Evolutionary conservation across 1,284 basidiomycete species (phyloP), one percentile per base, ranked within the genome.

Genomic region (Agroathelia rolfsii): DNA sequence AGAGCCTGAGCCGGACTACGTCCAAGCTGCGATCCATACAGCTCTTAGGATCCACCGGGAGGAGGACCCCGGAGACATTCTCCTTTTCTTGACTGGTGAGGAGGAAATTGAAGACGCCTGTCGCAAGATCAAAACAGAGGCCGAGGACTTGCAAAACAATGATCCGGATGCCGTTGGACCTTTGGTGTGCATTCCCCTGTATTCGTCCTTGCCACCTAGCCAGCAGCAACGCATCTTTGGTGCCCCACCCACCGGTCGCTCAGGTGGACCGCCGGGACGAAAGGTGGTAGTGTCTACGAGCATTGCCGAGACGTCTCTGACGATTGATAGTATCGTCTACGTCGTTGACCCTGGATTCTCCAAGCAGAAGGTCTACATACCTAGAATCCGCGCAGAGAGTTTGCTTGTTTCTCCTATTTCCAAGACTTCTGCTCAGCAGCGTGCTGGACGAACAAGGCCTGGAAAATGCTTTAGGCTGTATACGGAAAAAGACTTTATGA

Each of bases 41-140:
- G 93, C 95, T 17, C 66, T 97, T 35, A 95, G 93, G 84, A 97
- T 99, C 29, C 94, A 98, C 52, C 80, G 94, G 42, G 89, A 88
- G 1, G 94, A 99, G 55, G 87, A 90, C 4, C 81, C 79, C 1
- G 94, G 94, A 2, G 94, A 99, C 51, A 75, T 98, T 22, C 63
- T 98, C 1, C 62, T 98, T 4, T 98, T 98, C 76, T 62, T 98
- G 42, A 97, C 95, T 0, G 94, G 94, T 56, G 93, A 97, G 54
- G 94, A 97, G 50, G 95, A 98, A 59, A 98, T 98, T 43, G 94
- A 98, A 51, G 93, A 96, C 45, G 82, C 92, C 0, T 97, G 94
- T 53, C 66, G 86, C 21, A 94, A 95, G 56, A 94, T 97, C 52
- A 85, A 86, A 47, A 59, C 82, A 1, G 92, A 96, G 50, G 85